A percentile compares a stretch with the other conserved stretches of the same genome.
These are phyloP conservation scores for Cucumis hystrix DNA, from an alignment of 306 rosid species.

Conservation along the genomic window DNA sequence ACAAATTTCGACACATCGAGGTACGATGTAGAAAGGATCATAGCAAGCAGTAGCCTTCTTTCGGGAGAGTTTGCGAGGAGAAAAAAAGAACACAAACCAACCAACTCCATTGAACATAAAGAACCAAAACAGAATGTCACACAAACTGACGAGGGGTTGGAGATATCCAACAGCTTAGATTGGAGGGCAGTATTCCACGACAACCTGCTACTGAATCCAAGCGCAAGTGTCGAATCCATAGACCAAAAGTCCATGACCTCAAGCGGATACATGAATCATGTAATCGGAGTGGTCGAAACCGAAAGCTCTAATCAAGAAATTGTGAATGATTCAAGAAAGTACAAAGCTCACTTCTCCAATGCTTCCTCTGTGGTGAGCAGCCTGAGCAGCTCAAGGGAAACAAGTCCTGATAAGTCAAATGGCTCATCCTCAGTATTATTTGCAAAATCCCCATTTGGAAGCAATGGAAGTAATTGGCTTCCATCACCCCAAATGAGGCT, in stretches of 20 bases:
- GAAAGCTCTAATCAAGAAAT: conserved; percentile 18
- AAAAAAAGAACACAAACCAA: conserved; percentile 30
- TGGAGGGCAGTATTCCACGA: conserved; percentile 49
- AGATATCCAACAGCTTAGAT: conserved; percentile 15
- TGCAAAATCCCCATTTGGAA: conserved; percentile 31
- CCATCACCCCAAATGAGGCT: conserved; percentile 68
- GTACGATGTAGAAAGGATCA: conserved; percentile 81
- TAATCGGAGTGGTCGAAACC: conserved; percentile 41
- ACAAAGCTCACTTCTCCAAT: conserved; percentile 51
- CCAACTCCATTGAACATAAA: conserved; percentile 13
- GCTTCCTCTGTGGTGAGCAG: conserved; percentile 73
- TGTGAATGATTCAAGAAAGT: conserved; percentile 27
- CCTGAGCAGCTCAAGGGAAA: conserved; percentile 69
- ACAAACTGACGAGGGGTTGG: conserved; percentile 17
- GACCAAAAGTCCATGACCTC: neutral
- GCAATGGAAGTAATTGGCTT: conserved; percentile 51
- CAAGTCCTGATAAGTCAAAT: conserved; percentile 63
- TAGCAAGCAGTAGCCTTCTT: conserved; percentile 69
- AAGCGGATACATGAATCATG: conserved; percentile 28
- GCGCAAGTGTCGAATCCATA: neutral
- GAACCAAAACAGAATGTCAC: conserved; percentile 16
- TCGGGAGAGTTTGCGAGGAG: conserved; percentile 74
- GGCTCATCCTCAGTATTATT: conserved; percentile 20
- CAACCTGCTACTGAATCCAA: conserved; percentile 17
- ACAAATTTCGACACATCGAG: conserved; percentile 85